These are phyloP conservation scores for Boletus hoseneyae DNA, from an alignment of 1,284 basidiomycete genomes.

Conservation along the genomic window DNA sequence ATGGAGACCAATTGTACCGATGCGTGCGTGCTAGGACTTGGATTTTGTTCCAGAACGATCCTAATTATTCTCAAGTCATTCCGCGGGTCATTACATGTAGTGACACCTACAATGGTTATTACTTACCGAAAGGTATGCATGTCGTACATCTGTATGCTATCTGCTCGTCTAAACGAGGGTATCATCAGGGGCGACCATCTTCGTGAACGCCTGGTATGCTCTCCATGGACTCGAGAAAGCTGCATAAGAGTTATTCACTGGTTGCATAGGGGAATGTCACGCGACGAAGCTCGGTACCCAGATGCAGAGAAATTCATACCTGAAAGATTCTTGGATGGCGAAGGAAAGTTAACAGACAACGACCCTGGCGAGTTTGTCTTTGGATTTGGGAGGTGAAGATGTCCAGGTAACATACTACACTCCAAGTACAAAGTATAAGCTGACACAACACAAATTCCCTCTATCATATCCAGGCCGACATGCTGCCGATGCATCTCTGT, in stretches of 20 bases:
- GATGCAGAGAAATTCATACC: no score
- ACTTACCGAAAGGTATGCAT: slow-evolving; percentile 12
- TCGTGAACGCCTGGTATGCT: slow-evolving; percentile 10
- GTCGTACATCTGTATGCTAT: neutral
- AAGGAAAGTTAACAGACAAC: slow-evolving; percentile 5
- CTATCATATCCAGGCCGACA: neutral
- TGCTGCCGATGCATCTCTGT: no score
- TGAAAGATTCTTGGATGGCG: neutral
- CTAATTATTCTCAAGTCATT: no score
- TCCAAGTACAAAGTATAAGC: no score
- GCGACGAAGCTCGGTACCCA: no score
- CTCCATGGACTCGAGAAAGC: neutral
- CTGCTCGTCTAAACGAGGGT: neutral
- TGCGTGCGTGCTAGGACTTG: neutral
- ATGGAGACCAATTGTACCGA: neutral
- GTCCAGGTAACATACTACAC: neutral
- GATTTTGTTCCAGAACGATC: no score
- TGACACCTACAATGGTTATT: slow-evolving; percentile 15
- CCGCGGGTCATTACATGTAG: neutral
- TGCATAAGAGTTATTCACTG: slow-evolving; percentile 7
- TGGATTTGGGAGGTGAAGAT: slow-evolving; percentile 14
- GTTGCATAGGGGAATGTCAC: neutral
- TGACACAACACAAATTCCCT: no score
- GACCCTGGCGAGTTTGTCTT: slow-evolving; percentile 9
- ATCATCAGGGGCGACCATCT: neutral